These are phyloP conservation scores for Chalciporus sp. DNA, from an alignment of 1,284 basidiomycete genomes.

Conservation along the genomic window DNA sequence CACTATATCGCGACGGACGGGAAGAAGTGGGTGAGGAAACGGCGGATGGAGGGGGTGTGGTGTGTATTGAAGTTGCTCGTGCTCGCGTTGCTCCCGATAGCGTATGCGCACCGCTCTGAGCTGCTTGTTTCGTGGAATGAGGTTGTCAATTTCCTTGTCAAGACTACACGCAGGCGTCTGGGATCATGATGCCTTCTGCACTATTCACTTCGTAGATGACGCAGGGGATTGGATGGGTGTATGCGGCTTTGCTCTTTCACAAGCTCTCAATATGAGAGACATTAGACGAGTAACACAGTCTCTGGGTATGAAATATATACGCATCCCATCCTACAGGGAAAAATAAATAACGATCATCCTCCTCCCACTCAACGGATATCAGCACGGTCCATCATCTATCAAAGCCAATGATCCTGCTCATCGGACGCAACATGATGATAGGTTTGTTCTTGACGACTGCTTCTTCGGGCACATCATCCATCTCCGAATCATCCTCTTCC, in stretches of 20 bases:
- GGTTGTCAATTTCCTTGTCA: neutral
- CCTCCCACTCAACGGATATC: neutral
- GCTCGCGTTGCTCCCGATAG: conserved; percentile 7
- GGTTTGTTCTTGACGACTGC: conserved; percentile 45
- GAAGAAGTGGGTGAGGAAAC: conserved; percentile 25
- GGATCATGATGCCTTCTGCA: neutral
- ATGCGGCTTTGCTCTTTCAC: neutral
- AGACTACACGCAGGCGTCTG: neutral
- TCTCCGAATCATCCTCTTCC: conserved; percentile 56
- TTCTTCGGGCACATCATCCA: conserved; percentile 43
- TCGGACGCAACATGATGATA: conserved; percentile 58
- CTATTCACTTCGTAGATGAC: no score
- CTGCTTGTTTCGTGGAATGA: conserved; percentile 3
- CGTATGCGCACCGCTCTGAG: conserved; percentile 8
- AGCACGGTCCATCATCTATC: conserved; percentile 22
- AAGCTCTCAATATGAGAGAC: neutral
- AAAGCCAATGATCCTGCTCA: conserved; percentile 66
- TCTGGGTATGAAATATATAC: conserved; percentile 9
- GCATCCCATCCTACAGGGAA: conserved; percentile 5
- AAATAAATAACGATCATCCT: conserved; percentile 30
- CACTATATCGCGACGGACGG: conserved; percentile 28
- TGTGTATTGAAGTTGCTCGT: conserved; percentile 8
- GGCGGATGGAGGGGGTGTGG: conserved; percentile 4
- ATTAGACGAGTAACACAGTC: neutral
- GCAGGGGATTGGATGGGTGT: neutral